Conservation (phyloP, 345 rosid genomes). For the Eucalyptus brandiana region DNA sequence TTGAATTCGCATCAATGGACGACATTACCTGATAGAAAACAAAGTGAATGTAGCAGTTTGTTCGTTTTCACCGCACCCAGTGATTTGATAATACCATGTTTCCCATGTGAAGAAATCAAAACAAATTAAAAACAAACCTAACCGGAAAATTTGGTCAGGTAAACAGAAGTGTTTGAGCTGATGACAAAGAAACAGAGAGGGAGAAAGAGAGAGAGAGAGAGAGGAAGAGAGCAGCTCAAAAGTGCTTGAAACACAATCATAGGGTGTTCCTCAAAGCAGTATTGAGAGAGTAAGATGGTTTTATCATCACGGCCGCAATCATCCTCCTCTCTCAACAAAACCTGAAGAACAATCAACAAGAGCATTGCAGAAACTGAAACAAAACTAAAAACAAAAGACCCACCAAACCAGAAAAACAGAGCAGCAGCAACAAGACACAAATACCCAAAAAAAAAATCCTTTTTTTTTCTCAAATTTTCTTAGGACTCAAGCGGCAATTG, state of each 20-base stretch:
- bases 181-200: neutral
- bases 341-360: neutral
- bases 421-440: neutral
- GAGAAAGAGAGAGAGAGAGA: neutral
- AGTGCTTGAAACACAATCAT: neutral
- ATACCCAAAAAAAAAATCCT: accelerated
- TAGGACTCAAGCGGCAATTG: neutral
- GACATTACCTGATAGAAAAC: neutral
- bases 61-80: neutral
- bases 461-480: neutral
- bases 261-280: neutral
- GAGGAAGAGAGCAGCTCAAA: neutral
- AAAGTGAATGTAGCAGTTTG: neutral
- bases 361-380: neutral
- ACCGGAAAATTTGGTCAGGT: neutral
- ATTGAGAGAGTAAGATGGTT: neutral
- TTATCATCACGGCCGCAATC: neutral
- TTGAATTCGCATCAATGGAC: neutral
- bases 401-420: neutral
- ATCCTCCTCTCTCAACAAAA: neutral
- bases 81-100: neutral
- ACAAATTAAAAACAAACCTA: neutral
- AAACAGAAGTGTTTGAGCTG: neutral
- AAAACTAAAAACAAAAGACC: neutral
- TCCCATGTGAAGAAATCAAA: neutral